Percentiles rank a stretch among this genome's conserved stretches.
phyloP scores from a whole-genome alignment of 1,284 basidiomycete species.

The Bondarzewia mesenterica region DNA sequence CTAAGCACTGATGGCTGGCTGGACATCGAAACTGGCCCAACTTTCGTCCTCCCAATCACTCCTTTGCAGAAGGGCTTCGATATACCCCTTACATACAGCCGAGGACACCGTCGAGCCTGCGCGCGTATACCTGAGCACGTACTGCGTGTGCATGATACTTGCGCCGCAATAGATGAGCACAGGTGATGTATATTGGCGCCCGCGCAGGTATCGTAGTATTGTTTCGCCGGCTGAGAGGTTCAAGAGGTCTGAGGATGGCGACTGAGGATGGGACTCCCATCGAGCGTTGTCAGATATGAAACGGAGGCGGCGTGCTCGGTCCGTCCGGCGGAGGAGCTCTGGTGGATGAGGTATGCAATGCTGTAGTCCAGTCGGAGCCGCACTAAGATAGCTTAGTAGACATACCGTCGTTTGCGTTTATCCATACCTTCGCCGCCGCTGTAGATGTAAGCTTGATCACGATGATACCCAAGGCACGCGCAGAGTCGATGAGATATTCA shows the following conservation, averaged over 20 bases:
- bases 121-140: constrained; percentile 5
- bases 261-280: constrained; percentile 1
- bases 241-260: not conserved
- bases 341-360: not conserved
- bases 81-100: not conserved
- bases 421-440: constrained; percentile 10
- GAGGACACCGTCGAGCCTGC: constrained; percentile 6
- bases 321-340: constrained; percentile 1
- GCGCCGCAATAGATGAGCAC: constrained; percentile 10
- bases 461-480: constrained; percentile 3
- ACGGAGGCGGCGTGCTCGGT: constrained; percentile 6
- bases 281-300: constrained; percentile 12
- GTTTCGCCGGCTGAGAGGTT: constrained; percentile 12
- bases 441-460: constrained; percentile 8
- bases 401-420: constrained; percentile 10
- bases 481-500: not conserved
- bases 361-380: too few species aligned
- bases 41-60: not conserved
- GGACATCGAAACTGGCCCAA: not conserved
- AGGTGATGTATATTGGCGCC: constrained; percentile 8
- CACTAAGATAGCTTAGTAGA: not conserved
- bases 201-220: constrained; percentile 12
- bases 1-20: too few species aligned
- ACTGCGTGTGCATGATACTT: constrained; percentile 7
- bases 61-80: not conserved